Base-by-base conservation (phyloP, 2,329 filamentous ascomycete genomes). In the Teratosphaeria pseudoeucalypti region DNA sequence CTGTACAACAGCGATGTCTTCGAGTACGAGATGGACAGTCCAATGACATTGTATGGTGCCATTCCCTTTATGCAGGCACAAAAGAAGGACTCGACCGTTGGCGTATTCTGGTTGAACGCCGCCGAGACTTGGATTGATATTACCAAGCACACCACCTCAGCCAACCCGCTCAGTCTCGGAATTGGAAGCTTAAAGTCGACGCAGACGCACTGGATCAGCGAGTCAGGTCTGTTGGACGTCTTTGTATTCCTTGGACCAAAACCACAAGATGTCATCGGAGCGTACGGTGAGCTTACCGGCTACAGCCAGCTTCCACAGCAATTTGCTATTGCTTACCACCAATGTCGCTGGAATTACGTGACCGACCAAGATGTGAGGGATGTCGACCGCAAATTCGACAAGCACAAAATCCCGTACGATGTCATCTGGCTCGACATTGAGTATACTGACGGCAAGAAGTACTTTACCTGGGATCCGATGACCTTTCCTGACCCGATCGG, bases 371-470 rank as follows among this genome's bases (percentile, higher is more conserved):
- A 99, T 75, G 92, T 99, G 60, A 95, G 89, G 74, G 92, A 97
- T 69, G 92, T 99, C 52, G 92, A 97, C 72, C 86, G 89, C 65
- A 95, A 95, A 73, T 96, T 99, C 78, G 92, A 97, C 78, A 95
- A 94, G 77, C 85, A 86, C 75, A 87, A 90, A 71, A 96, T 99
- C 58, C 94, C 94, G 0, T 99, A 97, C 77, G 94, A 99, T 75
- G 89, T 97, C 64, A 99, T 99, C 69, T 99, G 94, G 94, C 85
- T 99, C 19, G 94, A 99, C 69, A 90, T 99, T 66, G 94, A 99
- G 76, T 99, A 97, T 74, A 95, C 92, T 0, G 89, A 99, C 61
- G 91, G 88, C 73, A 92, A 94, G 76, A 95, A 96, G 77, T 99
- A 99, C 78, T 99, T 99, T 73, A 96, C 92, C 0, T 99, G 91